Evolutionary conservation across 495 filamentous ascomycete genomes (phyloP), one percentile per base, ranked within the genome.

Genomic region (Pseudotulostoma volvatum): DNA sequence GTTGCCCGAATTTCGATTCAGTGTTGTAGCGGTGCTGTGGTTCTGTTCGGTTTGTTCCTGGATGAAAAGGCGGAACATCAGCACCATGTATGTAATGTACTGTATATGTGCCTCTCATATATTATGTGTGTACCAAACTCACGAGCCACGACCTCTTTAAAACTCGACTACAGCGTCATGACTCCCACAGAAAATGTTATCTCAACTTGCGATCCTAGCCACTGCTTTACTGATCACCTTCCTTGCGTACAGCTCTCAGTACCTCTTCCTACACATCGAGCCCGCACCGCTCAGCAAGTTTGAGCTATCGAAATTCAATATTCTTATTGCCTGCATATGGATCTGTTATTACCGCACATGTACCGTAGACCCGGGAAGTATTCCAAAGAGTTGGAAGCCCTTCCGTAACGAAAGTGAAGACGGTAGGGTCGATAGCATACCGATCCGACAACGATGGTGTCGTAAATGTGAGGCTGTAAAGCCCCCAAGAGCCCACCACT

Each of bases 401-500:
- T 28, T 44, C 33, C 21, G 30, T 31, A 14, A 37, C 20, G 42
- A 33, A 31, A 37, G 17, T 36, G 39, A 18, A 39, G 39, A 50
- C 36, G 39, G 46, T 32, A 50, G 46, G 21, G 23, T 41, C 38
- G 48, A 57, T 40, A 39, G 57, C 41, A 48, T 57, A 42, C 23
- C 23, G 5, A 11, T 5, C 23, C 23, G 23, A 5, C 55, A 61
- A 45, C 53, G 75, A 44, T 95, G 84, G 84, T 97, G 90, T 56
- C 77, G 75, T 49, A 93, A 82, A 57, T 97, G 90, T 52, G 63
- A 77, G 34, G 72, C 75, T 9, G 73, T 69, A 13, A 96, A 96
- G 48, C 84, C 92, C 7, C 81, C 81, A 4, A 67, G 90, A 36
- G 73, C 85, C 31, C 92, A 97, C 62, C 90, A 97, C 63, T 97